These are phyloP conservation scores for Gnaphalium uliginosum DNA, from an alignment of 129 eudicot species.

Conservation along the genomic window DNA sequence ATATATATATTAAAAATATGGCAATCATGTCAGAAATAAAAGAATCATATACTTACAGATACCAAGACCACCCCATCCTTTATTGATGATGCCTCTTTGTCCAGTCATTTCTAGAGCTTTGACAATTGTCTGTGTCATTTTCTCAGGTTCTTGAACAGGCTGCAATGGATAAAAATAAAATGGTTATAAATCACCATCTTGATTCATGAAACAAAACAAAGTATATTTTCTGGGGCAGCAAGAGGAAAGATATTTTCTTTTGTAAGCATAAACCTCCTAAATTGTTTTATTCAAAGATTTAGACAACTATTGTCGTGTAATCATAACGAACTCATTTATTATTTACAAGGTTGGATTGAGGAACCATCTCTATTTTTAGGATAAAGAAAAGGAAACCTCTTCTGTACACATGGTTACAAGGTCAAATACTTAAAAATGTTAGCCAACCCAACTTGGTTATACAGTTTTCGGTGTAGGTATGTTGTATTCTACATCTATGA, in stretches of 20 bases:
- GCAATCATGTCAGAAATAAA: conserved; percentile 7
- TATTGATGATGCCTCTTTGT: conserved; percentile 47
- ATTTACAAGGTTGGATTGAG: background rate
- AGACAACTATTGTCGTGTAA: background rate
- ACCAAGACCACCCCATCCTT: conserved; percentile 53
- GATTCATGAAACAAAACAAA: background rate
- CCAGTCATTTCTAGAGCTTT: conserved; percentile 57
- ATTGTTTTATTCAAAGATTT: background rate
- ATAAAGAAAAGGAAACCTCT: background rate
- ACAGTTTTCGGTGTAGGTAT: background rate
- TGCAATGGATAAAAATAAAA: conserved; percentile 34
- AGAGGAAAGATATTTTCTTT: background rate
- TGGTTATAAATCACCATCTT: background rate
- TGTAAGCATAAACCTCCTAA: background rate
- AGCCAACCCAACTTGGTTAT: background rate
- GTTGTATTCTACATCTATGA: background rate
- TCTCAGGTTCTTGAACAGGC: conserved; percentile 97
- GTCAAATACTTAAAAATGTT: background rate
- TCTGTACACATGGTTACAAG: background rate
- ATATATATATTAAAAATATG: background rate
- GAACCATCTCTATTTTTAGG: background rate
- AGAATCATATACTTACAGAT: conserved; percentile 55
- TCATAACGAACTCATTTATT: too few species aligned
- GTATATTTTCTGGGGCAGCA: background rate
- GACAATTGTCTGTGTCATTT: conserved; percentile 88